A percentile compares a stretch with the other conserved stretches of the same genome.
phyloP scores from a whole-genome alignment of 2,329 filamentous ascomycete species.

The Aspergillus alliaceus region DNA sequence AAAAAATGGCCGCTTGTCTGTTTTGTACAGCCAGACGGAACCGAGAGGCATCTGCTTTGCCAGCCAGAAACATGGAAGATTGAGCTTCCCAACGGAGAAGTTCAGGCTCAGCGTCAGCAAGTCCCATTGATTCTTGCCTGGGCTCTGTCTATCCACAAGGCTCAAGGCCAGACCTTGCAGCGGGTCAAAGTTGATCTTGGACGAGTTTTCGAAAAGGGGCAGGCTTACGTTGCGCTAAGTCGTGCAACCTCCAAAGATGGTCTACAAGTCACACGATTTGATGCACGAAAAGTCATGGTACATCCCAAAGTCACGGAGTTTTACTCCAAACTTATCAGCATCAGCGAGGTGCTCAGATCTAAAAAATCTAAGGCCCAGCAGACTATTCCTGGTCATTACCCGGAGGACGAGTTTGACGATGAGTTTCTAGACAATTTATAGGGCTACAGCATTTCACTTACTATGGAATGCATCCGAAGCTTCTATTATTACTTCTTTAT shows the following conservation, averaged over 20 bases:
- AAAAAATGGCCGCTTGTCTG: slow-evolving; percentile 78
- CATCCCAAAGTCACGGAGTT: slow-evolving; percentile 84
- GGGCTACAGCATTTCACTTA: background rate
- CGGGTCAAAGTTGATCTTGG: slow-evolving; percentile 92
- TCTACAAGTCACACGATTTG: slow-evolving; percentile 83
- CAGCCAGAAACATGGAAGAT: slow-evolving; percentile 93
- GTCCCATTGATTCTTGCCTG: slow-evolving; percentile 90
- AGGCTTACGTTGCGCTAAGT: slow-evolving; percentile 94
- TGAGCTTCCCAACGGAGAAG: slow-evolving; percentile 90
- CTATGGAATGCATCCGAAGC: background rate
- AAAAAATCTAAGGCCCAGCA: slow-evolving; percentile 30
- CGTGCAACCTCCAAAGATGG: slow-evolving; percentile 86
- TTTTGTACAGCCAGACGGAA: slow-evolving; percentile 78
- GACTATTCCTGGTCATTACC: slow-evolving; percentile 22
- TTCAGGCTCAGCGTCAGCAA: slow-evolving; percentile 82
- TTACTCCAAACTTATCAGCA: slow-evolving; percentile 77
- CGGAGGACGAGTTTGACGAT: slow-evolving; percentile 48
- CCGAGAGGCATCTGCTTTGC: slow-evolving; percentile 73
- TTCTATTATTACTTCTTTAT: background rate
- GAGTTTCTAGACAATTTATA: slow-evolving; percentile 32
- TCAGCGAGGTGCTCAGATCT: slow-evolving; percentile 53
- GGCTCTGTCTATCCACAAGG: slow-evolving; percentile 97
- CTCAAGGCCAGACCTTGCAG: slow-evolving; percentile 90
- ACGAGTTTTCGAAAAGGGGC: slow-evolving; percentile 92
- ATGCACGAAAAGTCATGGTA: slow-evolving; percentile 89